These are phyloP conservation scores for Ogataea thermomethanolica DNA, from an alignment of 805 yeast species.

Conservation along the genomic window DNA sequence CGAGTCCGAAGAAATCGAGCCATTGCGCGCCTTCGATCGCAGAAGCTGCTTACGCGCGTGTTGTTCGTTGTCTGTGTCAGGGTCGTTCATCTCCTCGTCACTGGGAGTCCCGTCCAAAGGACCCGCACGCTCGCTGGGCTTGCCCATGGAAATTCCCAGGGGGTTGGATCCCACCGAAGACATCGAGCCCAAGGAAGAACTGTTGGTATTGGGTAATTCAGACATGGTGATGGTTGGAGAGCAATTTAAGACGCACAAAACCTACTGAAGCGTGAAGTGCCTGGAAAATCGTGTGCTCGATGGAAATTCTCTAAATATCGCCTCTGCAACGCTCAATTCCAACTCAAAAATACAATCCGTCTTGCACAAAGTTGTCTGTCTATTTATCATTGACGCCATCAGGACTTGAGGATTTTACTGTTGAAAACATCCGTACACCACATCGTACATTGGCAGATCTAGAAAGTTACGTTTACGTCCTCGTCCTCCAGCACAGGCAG, in stretches of 20 bases:
- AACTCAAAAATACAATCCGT: constrained; percentile 1
- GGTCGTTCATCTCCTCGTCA: constrained; percentile 29
- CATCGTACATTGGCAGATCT: background rate
- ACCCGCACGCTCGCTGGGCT: constrained; percentile 4
- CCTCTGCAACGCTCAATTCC: constrained; percentile 2
- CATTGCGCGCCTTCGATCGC: constrained; percentile 27
- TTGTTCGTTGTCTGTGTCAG: constrained; percentile 33
- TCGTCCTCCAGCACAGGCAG: constrained; percentile 31
- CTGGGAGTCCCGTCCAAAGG: constrained; percentile 8
- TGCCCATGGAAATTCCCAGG: constrained; percentile 8
- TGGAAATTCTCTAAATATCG: background rate
- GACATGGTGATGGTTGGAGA: constrained; percentile 6
- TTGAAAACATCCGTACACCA: constrained; percentile 12
- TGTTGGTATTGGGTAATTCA: constrained; percentile 18
- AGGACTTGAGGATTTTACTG: constrained; percentile 3
- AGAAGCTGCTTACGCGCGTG: constrained; percentile 28
- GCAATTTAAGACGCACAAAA: background rate
- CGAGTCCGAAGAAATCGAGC: constrained; percentile 17
- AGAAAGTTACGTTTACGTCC: constrained; percentile 15
- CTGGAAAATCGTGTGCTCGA: no score
- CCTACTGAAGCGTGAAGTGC: background rate
- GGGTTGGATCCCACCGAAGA: constrained; percentile 18
- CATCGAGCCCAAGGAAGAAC: constrained; percentile 21
- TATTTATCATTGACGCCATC: constrained; percentile 18
- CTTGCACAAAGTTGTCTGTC: constrained; percentile 8